Base-by-base conservation (phyloP, 2,329 filamentous ascomycete genomes). In the Aphanoascus verrucosus region DNA sequence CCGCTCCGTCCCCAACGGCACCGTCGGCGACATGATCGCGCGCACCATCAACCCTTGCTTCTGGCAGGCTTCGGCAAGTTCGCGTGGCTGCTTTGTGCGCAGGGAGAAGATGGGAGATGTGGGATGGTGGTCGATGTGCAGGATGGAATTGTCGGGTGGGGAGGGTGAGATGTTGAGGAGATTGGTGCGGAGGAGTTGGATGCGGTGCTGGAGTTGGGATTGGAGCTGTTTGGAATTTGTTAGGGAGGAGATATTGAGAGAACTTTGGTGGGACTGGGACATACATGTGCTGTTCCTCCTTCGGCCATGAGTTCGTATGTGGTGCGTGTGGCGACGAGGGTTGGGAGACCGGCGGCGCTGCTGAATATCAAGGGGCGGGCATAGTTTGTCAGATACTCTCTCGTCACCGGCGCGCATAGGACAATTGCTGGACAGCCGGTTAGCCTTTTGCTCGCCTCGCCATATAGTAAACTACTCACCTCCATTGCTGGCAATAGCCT, bases 281-380 rank as follows among this genome's bases (percentile, higher is more conserved):
- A 49, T 66, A 77, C 74, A 8, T 63, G 55, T 52, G 74, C 70
- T 0, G 77, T 79, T 32, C 69, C 63, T 0, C 78, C 79, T 1
- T 67, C 64, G 7, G 63, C 64, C n/a, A 87, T 68, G 32, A 82
- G 74, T 6, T 75, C 72, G 61, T 84, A 85, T 0, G 76, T 73
- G 0, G 77, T 73, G 41, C 74, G 70, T 50, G 86, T 82, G 12
- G 77, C 76, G 0, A 77, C 77, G 1, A 86, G 72, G 1, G 77
- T 74, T 0, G 83, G 78, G 40, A 80, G 80, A 0, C 80, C 76
- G 69, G 86, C 76, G 31, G 83, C 82, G 0, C 84, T 88, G 0
- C 84, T 87, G 65, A 87, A 89, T 52, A 88, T 87, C 41, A 88
- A 69, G 1, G 78, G 82, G n/a, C 84, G 78, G 0, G 85, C 84